Percentiles rank a stretch among this genome's conserved stretches.
These are phyloP conservation scores for Drosera spatulata DNA, from an alignment of 179 eudicot genomes.

Conservation along the genomic window DNA sequence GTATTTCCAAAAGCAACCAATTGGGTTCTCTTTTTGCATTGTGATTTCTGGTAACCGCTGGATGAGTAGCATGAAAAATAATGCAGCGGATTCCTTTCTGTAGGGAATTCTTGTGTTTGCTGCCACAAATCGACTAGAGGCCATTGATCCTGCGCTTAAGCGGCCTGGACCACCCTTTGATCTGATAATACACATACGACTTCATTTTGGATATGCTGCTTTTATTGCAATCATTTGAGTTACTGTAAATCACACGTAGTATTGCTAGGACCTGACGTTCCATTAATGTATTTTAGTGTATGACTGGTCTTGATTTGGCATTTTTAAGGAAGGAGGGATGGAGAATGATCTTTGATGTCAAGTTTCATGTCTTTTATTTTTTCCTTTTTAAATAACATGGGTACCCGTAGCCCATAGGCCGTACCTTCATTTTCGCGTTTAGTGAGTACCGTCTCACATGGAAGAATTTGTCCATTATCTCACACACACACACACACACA, in stretches of 20 bases:
- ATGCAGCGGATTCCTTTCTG: constrained; percentile 3
- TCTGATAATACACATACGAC: constrained; percentile 33
- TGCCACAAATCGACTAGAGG: constrained; percentile 91
- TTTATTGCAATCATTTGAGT: neutral
- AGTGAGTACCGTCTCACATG: neutral
- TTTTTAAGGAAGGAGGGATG: too few relatives aligned
- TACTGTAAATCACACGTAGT: too few relatives aligned
- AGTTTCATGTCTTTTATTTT: too few relatives aligned
- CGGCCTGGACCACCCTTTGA: constrained; percentile 98
- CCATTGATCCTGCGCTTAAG: constrained; percentile 93
- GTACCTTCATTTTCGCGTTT: too few relatives aligned
- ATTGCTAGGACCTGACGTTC: too few relatives aligned
- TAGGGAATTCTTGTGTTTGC: constrained; percentile 97
- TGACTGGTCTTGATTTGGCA: too few relatives aligned
- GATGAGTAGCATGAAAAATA: neutral
- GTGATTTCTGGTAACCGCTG: too few relatives aligned
- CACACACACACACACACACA: too few relatives aligned
- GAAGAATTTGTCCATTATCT: neutral
- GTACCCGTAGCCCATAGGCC: too few relatives aligned
- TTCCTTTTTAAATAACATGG: too few relatives aligned
- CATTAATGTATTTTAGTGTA: too few relatives aligned
- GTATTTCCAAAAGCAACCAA: constrained; percentile 20
- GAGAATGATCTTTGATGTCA: too few relatives aligned
- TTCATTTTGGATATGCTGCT: neutral
- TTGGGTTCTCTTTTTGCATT: neutral